Base-by-base conservation (phyloP, 306 rosid species). In the Erythrophleum fordii region DNA sequence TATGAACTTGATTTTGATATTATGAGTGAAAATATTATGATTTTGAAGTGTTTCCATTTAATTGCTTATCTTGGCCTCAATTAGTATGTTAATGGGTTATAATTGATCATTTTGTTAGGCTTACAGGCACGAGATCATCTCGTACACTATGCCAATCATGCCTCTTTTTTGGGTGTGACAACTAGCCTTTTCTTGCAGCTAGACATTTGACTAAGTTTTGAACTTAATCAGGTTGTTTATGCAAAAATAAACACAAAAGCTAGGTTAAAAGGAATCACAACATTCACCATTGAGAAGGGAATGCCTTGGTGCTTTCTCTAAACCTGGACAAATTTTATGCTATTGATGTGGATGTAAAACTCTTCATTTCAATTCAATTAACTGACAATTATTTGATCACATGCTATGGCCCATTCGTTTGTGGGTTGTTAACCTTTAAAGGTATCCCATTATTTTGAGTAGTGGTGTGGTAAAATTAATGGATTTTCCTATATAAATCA, bases 261-360 rank as follows among this genome's bases (percentile, higher is more conserved):
- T 25, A 92, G 97, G 60, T 92, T 97, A 81, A 94, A 92, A 86
- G 98, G 98, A 84, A 92, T 94, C 48, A 92, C 97, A 18, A 93
- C 98, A 80, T 94, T 94, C 84, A 94, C 92, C 80, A 91, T 94
- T 10, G 97, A 94, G 86, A 94, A 92, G 83, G 98, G 96, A 87
- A 92, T 91, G 91, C 93, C 96, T 23, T 96, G 98, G 97, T 94
- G 89, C 59, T 77, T 78, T 53, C 67, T 60, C 82, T 74, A 67
- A 80, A 80, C 80, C 76, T 88, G 67, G 65, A 76, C 65, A 66
- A 76, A 72, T 65, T 75, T 48, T 76, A 66, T 18, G 67, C 77
- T 79, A 34, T 61, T 79, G 70, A 77, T 44, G 35, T 61, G 51
- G 69, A 52, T 79, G 76, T 35, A 53, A 14, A 39, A 29, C 52